Percentiles rank a stretch among this genome's conserved stretches.
These are phyloP conservation scores for Boletus insuetus DNA, from an alignment of 768 basidiomycete genomes.

Conservation along the genomic window DNA sequence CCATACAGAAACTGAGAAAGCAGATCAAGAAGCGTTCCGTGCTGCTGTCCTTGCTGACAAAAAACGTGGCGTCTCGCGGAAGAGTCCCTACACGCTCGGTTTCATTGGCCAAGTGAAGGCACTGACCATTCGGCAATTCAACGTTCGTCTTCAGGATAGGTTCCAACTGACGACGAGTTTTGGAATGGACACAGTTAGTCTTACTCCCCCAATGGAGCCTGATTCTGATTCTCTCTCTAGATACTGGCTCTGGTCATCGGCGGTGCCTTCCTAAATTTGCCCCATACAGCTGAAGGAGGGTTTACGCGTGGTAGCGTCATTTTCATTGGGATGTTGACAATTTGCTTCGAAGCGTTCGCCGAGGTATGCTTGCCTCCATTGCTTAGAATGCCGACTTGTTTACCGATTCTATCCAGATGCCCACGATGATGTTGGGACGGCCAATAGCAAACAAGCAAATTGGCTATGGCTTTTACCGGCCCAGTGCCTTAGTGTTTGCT, in stretches of 20 bases:
- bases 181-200: constrained; percentile 53
- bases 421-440: constrained; percentile 75
- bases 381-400: constrained; percentile 2
- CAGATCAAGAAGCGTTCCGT: constrained; percentile 75
- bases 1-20: constrained; percentile 55
- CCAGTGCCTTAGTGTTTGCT: constrained; percentile 60
- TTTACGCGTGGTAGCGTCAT: constrained; percentile 87
- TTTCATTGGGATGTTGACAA: constrained; percentile 66
- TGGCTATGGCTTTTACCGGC: constrained; percentile 62
- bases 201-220: neutral
- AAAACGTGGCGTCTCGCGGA: constrained; percentile 70
- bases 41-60: constrained; percentile 74
- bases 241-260: constrained; percentile 58
- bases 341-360: constrained; percentile 68
- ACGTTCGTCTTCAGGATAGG: constrained; percentile 67
- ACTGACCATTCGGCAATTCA: constrained; percentile 71
- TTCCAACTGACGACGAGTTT: constrained; percentile 78
- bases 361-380: constrained; percentile 44
- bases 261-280: constrained; percentile 70
- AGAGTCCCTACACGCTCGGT: constrained; percentile 81
- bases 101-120: constrained; percentile 73
- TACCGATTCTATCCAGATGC: constrained; percentile 43
- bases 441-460: constrained; percentile 73
- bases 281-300: constrained; percentile 70
- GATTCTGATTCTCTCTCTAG: constrained; percentile 4